Conservation (phyloP, 2,329 filamentous ascomycete genomes). For the Aquanectria penicillioides region DNA sequence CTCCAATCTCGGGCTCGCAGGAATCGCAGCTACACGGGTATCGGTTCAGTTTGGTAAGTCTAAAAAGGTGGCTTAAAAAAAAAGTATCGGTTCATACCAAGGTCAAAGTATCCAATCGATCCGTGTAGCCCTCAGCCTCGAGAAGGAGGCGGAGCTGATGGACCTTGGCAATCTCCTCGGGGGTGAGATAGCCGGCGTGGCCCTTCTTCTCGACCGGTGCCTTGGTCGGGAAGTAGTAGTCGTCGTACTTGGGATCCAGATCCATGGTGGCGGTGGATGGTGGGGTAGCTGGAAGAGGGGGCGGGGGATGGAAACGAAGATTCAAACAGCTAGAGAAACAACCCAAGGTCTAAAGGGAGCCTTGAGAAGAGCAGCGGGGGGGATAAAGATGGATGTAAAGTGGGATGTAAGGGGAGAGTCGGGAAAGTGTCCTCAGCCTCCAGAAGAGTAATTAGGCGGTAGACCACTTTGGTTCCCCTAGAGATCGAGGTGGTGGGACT, state of each 20-base stretch:
- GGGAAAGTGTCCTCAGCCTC: conserved; percentile 30
- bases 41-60: neutral
- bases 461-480: conserved; percentile 38
- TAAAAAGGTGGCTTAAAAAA: neutral
- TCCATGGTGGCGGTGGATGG: conserved; percentile 55
- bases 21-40: conserved; percentile 75
- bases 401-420: conserved; percentile 33
- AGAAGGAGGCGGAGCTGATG: conserved; percentile 85
- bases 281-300: conserved; percentile 33
- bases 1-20: conserved; percentile 96
- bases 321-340: conserved; percentile 10
- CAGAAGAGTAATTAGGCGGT: conserved; percentile 44
- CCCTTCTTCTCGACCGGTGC: conserved; percentile 76
- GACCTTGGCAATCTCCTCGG: conserved; percentile 89
- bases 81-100: conserved; percentile 67
- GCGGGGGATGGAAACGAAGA: conserved; percentile 14
- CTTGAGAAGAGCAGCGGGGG: neutral
- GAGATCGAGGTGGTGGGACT: conserved; percentile 42
- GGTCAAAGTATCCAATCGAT: conserved; percentile 91
- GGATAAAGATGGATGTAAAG: neutral
- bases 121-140: conserved; percentile 82
- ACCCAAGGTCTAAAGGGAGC: conserved; percentile 2
- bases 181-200: conserved; percentile 88
- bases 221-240: conserved; percentile 91
- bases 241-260: conserved; percentile 88